Percentiles rank a stretch among this genome's conserved stretches.
Conservation (phyloP, 768 basidiomycete genomes). For the Mycena sanguinolenta region DNA sequence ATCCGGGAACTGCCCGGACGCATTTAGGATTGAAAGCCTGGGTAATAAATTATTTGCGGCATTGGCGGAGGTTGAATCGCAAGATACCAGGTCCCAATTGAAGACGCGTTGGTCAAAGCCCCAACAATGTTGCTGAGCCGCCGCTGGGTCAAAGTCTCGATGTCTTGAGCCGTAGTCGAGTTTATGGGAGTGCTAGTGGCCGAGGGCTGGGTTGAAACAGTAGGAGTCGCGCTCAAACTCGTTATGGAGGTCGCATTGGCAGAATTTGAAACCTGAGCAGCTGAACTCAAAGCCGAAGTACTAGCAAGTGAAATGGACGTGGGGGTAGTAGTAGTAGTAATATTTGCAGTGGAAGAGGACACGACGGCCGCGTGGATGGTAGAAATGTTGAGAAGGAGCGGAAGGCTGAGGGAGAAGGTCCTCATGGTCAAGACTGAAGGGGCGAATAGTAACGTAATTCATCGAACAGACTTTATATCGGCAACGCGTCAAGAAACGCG, state of each 20-base stretch:
- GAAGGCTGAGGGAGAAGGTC: conserved; percentile 9
- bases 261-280: too few relatives aligned
- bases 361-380: not conserved
- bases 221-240: not conserved
- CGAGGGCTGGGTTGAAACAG: conserved; percentile 11
- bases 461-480: too few relatives aligned
- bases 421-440: conserved; percentile 16
- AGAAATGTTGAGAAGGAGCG: conserved; percentile 13
- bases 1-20: conserved; percentile 69
- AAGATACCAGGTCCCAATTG: conserved; percentile 56
- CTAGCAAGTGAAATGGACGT: conserved; percentile 13
- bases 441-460: too few relatives aligned
- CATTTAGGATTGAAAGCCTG: conserved; percentile 64
- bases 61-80: not conserved
- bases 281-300: not conserved
- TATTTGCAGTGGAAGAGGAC: conserved; percentile 4
- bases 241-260: not conserved
- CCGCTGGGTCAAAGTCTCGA: conserved; percentile 50
- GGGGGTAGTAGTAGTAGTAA: conserved; percentile 18
- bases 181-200: conserved; percentile 24
- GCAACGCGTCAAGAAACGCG: not conserved
- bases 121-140: conserved; percentile 60
- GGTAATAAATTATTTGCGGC: not conserved
- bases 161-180: conserved; percentile 43
- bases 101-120: conserved; percentile 46